Percentiles rank a stretch among this genome's conserved stretches.
phyloP scores from a whole-genome alignment of 371 early-diverging fungal genomes.

The Lichtheimia ornata region DNA sequence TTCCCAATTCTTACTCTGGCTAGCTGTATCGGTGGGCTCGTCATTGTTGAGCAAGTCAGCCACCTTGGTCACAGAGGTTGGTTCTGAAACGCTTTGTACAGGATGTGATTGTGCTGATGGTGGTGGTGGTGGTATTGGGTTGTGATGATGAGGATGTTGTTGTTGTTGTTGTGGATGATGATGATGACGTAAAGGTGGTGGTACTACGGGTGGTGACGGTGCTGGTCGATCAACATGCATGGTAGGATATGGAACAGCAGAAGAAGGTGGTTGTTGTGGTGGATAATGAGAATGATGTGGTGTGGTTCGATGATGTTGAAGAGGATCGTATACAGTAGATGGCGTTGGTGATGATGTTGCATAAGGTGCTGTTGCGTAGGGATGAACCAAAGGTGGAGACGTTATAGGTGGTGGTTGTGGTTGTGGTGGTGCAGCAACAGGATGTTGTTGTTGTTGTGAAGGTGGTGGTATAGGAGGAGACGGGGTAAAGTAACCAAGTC shows the following conservation, averaged over 20 bases:
- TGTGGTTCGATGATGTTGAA: neutral
- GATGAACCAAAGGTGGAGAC: slow-evolving; percentile 2
- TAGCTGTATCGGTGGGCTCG: slow-evolving; percentile 40
- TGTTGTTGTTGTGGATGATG: neutral
- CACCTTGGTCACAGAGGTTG: slow-evolving; percentile 40
- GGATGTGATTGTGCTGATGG: too few species aligned
- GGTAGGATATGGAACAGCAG: too few species aligned
- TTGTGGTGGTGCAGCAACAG: neutral
- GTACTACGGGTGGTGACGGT: too few species aligned
- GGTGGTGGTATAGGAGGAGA: slow-evolving; percentile 17
- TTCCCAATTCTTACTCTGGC: slow-evolving; percentile 47
- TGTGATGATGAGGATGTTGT: too few species aligned
- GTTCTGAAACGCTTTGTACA: slow-evolving; percentile 5
- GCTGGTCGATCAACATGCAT: too few species aligned
- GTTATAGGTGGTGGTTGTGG: neutral
- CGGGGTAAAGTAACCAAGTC: slow-evolving; percentile 21
- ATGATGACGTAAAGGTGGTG: too few species aligned
- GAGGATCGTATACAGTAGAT: neutral
- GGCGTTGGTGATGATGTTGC: too few species aligned
- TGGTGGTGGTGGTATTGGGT: too few species aligned
- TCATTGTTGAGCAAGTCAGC: slow-evolving; percentile 53
- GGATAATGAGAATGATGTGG: slow-evolving; percentile 1
- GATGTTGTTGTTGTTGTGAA: slow-evolving; percentile 1
- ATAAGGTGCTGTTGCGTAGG: neutral
- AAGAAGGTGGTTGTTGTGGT: neutral